Percentiles rank a stretch among this genome's conserved stretches.
These are phyloP conservation scores for Pythium pyrilobum DNA, from an alignment of 352 stramenopile genomes.

Conservation along the genomic window DNA sequence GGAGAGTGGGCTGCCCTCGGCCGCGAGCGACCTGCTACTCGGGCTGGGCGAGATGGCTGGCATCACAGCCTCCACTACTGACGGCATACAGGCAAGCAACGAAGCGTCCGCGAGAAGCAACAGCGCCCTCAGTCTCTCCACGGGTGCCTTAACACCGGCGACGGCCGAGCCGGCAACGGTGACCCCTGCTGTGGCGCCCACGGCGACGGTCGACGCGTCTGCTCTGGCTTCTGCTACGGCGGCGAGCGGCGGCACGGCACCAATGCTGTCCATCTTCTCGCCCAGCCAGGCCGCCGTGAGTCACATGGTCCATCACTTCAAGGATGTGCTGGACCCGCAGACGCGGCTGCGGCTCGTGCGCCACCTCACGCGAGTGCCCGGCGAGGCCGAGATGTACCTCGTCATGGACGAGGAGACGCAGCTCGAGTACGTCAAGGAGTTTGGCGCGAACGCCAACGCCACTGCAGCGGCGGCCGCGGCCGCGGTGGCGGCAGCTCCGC, in stretches of 20 bases:
- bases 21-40: slow-evolving; percentile 10
- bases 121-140: too few species aligned
- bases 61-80: too few species aligned
- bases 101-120: background rate
- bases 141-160: too few species aligned
- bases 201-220: too few species aligned
- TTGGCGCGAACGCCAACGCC: slow-evolving; percentile 9
- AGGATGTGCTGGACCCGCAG: slow-evolving; percentile 25
- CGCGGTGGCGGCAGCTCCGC: background rate
- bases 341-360: slow-evolving; percentile 34
- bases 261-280: slow-evolving; percentile 12
- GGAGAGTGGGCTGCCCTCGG: background rate
- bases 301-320: slow-evolving; percentile 40
- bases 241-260: background rate
- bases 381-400: slow-evolving; percentile 39
- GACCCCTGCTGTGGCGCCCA: too few species aligned
- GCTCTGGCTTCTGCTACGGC: background rate
- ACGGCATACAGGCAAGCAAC: too few species aligned
- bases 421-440: slow-evolving; percentile 45
- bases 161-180: too few species aligned
- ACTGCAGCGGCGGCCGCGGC: background rate
- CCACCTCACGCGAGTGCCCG: slow-evolving; percentile 26
- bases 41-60: slow-evolving; percentile 6
- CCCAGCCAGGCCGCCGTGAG: slow-evolving; percentile 27
- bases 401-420: slow-evolving; percentile 43